Conservation (phyloP, 1,284 basidiomycete species). For the Marasmius tenuissimus region DNA sequence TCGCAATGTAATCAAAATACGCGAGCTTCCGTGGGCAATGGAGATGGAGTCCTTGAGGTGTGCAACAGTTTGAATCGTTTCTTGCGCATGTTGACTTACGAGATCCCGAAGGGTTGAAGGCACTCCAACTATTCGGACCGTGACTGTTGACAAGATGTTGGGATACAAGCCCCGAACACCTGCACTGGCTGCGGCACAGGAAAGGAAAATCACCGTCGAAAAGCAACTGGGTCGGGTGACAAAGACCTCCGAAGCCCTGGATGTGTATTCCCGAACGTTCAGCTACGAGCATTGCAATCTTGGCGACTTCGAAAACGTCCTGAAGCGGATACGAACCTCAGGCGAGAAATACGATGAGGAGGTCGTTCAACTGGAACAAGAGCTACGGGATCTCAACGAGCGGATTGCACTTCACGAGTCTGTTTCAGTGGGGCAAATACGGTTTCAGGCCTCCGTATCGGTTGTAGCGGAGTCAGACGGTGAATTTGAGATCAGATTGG, state of each 20-base stretch:
- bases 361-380: not conserved
- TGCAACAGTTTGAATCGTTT: slow-evolving; percentile 1
- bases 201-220: not conserved
- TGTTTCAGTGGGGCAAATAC: not conserved
- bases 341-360: slow-evolving; percentile 32
- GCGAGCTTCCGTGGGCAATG: slow-evolving; percentile 27
- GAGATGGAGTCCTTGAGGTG: slow-evolving; percentile 33
- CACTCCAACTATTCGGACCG: not conserved
- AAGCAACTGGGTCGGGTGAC: slow-evolving; percentile 6
- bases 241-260: slow-evolving; percentile 27
- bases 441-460: slow-evolving; percentile 26
- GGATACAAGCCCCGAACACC: not conserved
- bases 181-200: not conserved
- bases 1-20: slow-evolving; percentile 30
- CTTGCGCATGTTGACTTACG: not conserved
- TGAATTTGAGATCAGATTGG: slow-evolving; percentile 33
- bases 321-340: slow-evolving; percentile 29
- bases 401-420: slow-evolving; percentile 6
- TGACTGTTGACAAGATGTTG: not conserved
- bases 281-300: slow-evolving; percentile 28
- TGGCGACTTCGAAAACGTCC: slow-evolving; percentile 26
- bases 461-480: slow-evolving; percentile 33
- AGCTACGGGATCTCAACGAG: slow-evolving; percentile 1
- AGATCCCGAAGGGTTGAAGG: not conserved
- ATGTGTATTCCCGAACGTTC: slow-evolving; percentile 31